Evolutionary conservation across 495 filamentous ascomycete genomes (phyloP).

Genomic region (Penicillium parvum): DNA sequence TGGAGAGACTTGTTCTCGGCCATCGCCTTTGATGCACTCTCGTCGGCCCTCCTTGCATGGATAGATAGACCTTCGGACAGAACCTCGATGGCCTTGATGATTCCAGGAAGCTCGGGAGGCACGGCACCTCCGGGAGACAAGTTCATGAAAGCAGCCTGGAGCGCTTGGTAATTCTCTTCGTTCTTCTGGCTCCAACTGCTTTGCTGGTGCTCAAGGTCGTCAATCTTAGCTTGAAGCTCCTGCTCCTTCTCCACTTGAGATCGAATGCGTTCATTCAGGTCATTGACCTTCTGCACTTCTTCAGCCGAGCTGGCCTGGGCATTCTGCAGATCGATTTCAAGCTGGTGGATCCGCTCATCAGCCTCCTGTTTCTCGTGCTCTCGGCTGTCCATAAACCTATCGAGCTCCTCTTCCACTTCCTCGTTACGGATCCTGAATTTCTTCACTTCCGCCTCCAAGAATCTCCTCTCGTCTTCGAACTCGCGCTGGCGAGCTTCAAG

Average conservation of each 20-base stretch:
- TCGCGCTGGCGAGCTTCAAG: slow-evolving; percentile 87
- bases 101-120: slow-evolving; percentile 53
- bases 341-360: slow-evolving; percentile 62
- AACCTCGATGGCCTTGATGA: slow-evolving; percentile 61
- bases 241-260: slow-evolving; percentile 7
- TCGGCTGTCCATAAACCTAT: slow-evolving; percentile 73
- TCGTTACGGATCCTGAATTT: slow-evolving; percentile 71
- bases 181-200: slow-evolving; percentile 47
- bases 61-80: slow-evolving; percentile 53
- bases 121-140: slow-evolving; percentile 52
- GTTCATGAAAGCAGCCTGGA: slow-evolving; percentile 59
- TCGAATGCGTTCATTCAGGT: slow-evolving; percentile 26
- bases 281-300: slow-evolving; percentile 52
- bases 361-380: slow-evolving; percentile 69
- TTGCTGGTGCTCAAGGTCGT: slow-evolving; percentile 45
- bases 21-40: slow-evolving; percentile 30
- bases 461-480: slow-evolving; percentile 77
- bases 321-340: slow-evolving; percentile 67
- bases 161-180: slow-evolving; percentile 46
- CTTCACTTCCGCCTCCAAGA: slow-evolving; percentile 72
- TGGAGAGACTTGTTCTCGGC: slow-evolving; percentile 47
- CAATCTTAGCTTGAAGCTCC: slow-evolving; percentile 33
- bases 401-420: slow-evolving; percentile 85
- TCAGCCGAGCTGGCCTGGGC: slow-evolving; percentile 53
- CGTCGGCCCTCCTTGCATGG: slow-evolving; percentile 39